Base-by-base conservation (phyloP, 2,329 filamentous ascomycete genomes). In the Thyridium curvatum region DNA sequence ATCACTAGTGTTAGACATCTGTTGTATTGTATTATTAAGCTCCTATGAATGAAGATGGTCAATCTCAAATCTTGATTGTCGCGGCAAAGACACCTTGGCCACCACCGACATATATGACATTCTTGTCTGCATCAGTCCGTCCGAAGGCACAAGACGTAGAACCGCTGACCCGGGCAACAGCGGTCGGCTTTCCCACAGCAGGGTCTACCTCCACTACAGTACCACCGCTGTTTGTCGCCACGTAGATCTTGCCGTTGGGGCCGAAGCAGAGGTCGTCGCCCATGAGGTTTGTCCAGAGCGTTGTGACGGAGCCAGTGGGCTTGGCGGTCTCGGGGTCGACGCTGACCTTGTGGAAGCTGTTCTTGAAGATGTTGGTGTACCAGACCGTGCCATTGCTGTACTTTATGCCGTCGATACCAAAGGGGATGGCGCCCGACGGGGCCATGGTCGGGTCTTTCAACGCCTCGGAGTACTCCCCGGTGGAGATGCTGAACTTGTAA, bases 331-430 rank as follows among this genome's bases (percentile, higher is more conserved):
- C 45, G 4, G 49, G 37, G 34, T 59, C 54, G 26, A 59, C 48
- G 9, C 51, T 26, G 9, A 59, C 39, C 43, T 53, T 55, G 51
- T 59, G 52, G 48, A 60, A 56, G 34, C 48, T 54, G 47, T 61
- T 59, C 45, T 51, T 51, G 47, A 58, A 58, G 39, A 59, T 58
- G 45, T 59, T 59, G 32, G 55, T 60, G 49, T 57, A 60, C 53
- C 54, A 60, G 7, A 59, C 45, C 10, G 44, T 46, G 17, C 52
- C 51, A 43, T 55, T 49, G 17, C 37, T 36, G 45, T 56, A 56
- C 39, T 54, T 54, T 40, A 58, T 52, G 21, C 56, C 57, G 43
- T 59, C 56, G 34, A 58, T 58, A 18, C 55, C 55, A 16, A 59
- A 58, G 8, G 52, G 53, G 21, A 59, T 56, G n/a, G 40, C 43